Base-by-base conservation (phyloP, 2,329 filamentous ascomycete genomes). In the Lizonia empirigonia region DNA sequence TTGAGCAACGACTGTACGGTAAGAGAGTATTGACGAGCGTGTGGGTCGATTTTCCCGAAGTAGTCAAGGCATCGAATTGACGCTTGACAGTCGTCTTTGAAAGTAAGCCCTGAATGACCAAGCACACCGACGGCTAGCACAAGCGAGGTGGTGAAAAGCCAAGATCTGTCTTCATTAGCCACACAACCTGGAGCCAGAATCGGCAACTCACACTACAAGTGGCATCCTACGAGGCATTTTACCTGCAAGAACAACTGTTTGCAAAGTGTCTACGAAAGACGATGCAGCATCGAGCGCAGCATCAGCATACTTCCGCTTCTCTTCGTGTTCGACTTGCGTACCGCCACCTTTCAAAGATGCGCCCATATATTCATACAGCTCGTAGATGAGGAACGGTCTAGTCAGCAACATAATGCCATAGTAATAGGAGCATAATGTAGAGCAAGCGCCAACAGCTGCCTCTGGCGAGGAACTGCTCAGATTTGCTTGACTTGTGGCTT, bases 321-420 rank as follows among this genome's bases (percentile, higher is more conserved):
- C 58, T 9, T 58, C 50, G 23, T 66, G 60, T 20, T 67, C 64
- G 8, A 38, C 55, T 37, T 64, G 63, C 5, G 65, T 60, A 12
- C 63, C 60, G 13, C 57, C 55, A 13, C 64, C 66, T 22, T 65
- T 70, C 24, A 72, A 42, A 9, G 68, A 69, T 42, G 65, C 63
- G 8, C 66, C 66, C 56, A 67, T 62, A 37, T 64, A 61, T 32
- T 72, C 69, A 41, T 73, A 79, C 1, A 81, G 70, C 40, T 80
- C 76, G 56, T 79, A 82, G 20, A 81, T 76, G 9, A 82, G 68
- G 47, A 82, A 82, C 0, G 80, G 80, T n/a, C 79, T 69, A 6
- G 80, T 80, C 4, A 82, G 64, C 3, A 82, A 68, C 63, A 82
- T 81, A 34, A 82, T 81, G 1, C 77, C 79, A 69, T 80, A 82